A percentile compares a stretch with the other conserved stretches of the same genome.
phyloP scores from a whole-genome alignment of 768 basidiomycete species.

The Russula virescens region DNA sequence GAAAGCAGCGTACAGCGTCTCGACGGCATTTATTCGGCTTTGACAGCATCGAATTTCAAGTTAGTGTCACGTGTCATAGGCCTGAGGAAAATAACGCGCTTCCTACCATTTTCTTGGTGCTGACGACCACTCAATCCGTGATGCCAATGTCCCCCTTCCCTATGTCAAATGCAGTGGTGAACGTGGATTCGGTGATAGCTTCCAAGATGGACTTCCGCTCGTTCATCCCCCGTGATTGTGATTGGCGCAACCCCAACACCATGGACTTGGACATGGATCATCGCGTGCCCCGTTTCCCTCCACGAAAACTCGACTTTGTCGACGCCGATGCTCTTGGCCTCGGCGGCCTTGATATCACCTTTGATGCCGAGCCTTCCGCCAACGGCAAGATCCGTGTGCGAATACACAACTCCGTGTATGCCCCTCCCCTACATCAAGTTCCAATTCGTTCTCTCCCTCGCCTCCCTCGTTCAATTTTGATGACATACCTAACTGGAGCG shows the following conservation, averaged over 20 bases:
- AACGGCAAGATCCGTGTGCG: constrained; percentile 70
- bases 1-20: too few relatives aligned
- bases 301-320: constrained; percentile 53
- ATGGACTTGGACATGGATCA: constrained; percentile 48
- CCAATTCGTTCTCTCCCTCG: constrained; percentile 35
- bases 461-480: constrained; percentile 23
- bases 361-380: constrained; percentile 57
- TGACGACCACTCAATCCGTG: constrained; percentile 40
- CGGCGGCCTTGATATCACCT: constrained; percentile 63
- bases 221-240: constrained; percentile 31
- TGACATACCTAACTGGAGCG: constrained; percentile 22
- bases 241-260: constrained; percentile 30
- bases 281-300: constrained; percentile 31
- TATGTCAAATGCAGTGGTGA: constrained; percentile 32
- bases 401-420: constrained; percentile 49
- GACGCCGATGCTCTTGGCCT: constrained; percentile 47
- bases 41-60: too few relatives aligned
- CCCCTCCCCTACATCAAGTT: constrained; percentile 36
- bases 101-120: constrained; percentile 65
- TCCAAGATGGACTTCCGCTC: constrained; percentile 32
- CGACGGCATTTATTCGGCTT: too few relatives aligned
- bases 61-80: too few relatives aligned
- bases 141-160: constrained; percentile 51
- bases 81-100: too few relatives aligned
- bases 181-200: constrained; percentile 28